Evolutionary conservation across 106 monocot genomes (phyloP), one percentile per base, ranked within the genome.

Genomic region (Cymbidium sinense): DNA sequence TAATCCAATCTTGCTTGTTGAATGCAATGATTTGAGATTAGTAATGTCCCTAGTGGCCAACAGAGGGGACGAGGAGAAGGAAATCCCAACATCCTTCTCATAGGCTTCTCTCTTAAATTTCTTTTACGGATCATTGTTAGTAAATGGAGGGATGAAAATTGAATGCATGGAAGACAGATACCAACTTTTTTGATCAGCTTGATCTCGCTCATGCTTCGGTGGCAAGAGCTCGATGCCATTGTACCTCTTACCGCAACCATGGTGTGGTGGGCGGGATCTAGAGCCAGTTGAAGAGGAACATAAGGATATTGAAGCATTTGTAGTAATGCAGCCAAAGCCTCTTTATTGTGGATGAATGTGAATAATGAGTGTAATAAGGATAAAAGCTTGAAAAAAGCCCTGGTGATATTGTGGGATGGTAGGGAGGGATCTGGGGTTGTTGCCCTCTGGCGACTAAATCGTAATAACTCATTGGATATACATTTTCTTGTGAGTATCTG

Each of bases 261-360:
- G 23, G 43, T 44, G 9, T 43, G 74, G 4, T n/a, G n/a, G n/a
- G n/a, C n/a, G n/a, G 3, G 80, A 76, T 29, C 78, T 84, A n/a
- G 80, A 51, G 20, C 82, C 84, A 80, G 80, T 21, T 85, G 86
- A 71, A 82, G 89, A n/a, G 82, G 82, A 28, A 74, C 39, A 70
- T 85, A 87, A 50, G 84, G 81, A 85, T 89, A 89, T 18, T 86
- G 88, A 52, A 89, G 35, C 87, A 89, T 87, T 67, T 89, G 91
- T 51, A 78, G 77, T 87, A 83, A 39, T 77, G 87, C 25, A 83
- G 33, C 21, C 83, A 35, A 75, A 87, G 3, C 70, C 78, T 11
- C 64, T 74, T 20, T 81, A 81, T 27, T 50, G 39, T 85, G 81
- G 43, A 81, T 78, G 34, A 43, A 51, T 85, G 90, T 25, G 81